Evolutionary conservation across 345 rosid species (phyloP), one percentile per base, ranked within the genome.

Genomic region (Lepidium aucheri): DNA sequence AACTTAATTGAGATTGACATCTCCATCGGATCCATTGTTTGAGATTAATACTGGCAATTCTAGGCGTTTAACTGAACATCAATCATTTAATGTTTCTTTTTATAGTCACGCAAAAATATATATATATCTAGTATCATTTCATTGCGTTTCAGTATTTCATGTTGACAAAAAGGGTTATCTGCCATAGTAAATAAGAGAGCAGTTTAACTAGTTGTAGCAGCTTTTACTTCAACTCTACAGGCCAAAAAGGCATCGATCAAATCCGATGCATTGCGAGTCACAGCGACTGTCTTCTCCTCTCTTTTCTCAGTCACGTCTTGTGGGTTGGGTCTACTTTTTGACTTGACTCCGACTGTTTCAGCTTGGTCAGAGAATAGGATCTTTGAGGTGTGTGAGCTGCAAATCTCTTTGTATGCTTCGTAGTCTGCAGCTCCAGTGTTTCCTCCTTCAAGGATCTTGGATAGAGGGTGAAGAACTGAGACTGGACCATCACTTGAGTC

Each of bases 321-420:
- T 58, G 56, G 62, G 18, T 59, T 20, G 5, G 56, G 59, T 67
- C 63, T 47, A 67, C 59, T 60, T 60, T 53, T 60, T 30, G 67
- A 75, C 74, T 68, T 79, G 70, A 84, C 77, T 39, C 93, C 86
- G 13, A 83, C 78, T 12, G 90, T 83, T 76, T 75, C 82, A 41
- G 97, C 97, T 78, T 89, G 93, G 65, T 92, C 95, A 4, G 98
- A 83, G 75, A 92, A 85, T 18, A 79, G 65, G 44, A 77, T 54
- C 77, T 88, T 70, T 3, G 96, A 86, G 67, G 76, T 33, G 3
- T 84, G 76, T 71, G 96, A 88, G 63, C 87, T 67, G 77, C 99
- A 94, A 51, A 94, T 90, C 73, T 88, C 93, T 64, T 77, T 84
- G 74, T 90, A 90, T 32, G 91, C 76, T 76, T 88, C 96, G 51